Conservation (phyloP, 2,329 filamentous ascomycete species). For the Sporothrix brasiliensis region DNA sequence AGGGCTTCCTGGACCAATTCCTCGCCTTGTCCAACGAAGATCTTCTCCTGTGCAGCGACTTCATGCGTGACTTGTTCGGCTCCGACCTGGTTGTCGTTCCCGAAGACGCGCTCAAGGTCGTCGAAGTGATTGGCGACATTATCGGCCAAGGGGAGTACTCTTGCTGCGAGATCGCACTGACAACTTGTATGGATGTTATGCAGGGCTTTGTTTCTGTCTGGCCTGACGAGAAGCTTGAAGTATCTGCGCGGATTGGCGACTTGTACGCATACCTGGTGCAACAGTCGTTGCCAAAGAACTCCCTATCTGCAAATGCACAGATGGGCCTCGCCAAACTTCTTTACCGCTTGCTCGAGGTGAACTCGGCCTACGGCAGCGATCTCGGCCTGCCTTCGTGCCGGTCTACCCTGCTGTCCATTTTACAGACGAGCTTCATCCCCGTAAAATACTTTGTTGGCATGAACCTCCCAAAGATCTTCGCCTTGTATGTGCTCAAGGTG, state of each 20-base stretch:
- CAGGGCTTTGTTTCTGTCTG: conserved; percentile 65
- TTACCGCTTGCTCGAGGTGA: conserved; percentile 66
- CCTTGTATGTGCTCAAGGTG: conserved; percentile 75
- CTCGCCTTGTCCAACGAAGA: conserved; percentile 56
- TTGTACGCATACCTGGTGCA: conserved; percentile 79
- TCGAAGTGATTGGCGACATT: conserved; percentile 56
- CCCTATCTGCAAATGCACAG: conserved; percentile 70
- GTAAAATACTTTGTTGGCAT: conserved; percentile 77
- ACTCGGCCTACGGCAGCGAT: conserved; percentile 67
- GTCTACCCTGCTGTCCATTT: conserved; percentile 73
- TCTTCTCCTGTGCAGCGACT: conserved; percentile 54
- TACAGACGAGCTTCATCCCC: conserved; percentile 65
- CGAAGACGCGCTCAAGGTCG: conserved; percentile 51
- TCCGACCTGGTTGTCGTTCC: conserved; percentile 57
- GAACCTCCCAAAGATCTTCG: conserved; percentile 73
- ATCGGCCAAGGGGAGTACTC: conserved; percentile 64
- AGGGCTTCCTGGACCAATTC: conserved; percentile 54
- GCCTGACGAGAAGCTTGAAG: conserved; percentile 59
- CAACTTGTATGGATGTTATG: conserved; percentile 69
- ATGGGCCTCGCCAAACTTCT: conserved; percentile 69
- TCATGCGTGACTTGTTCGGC: conserved; percentile 57
- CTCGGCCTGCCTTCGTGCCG: conserved; percentile 62
- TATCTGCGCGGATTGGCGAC: conserved; percentile 70
- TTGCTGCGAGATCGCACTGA: conserved; percentile 73
- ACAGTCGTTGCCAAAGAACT: conserved; percentile 65